Evolutionary conservation across 108 stramenopile genomes (phyloP).

Genomic region (Pseudonitzschia pungens): DNA sequence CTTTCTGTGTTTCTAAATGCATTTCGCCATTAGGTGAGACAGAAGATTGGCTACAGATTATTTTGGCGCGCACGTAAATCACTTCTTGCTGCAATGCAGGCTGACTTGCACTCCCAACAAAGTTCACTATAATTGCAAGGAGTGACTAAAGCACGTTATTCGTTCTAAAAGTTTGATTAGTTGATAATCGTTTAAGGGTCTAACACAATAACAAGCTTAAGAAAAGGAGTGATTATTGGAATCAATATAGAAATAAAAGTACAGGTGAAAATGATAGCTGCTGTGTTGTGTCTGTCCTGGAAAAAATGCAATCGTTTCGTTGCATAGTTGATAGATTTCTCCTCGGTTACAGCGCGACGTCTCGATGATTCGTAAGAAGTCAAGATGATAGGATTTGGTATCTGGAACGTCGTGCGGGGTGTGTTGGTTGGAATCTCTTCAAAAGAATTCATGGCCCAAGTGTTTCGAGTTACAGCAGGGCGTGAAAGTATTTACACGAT

Average conservation of each 20-base stretch:
- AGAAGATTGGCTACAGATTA: no score
- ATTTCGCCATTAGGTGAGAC: no score
- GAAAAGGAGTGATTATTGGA: not conserved
- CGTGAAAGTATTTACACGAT: slow-evolving; percentile 18
- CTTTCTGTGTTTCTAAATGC: no score
- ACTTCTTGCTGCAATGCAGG: no score
- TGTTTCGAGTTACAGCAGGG: not conserved
- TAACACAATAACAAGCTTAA: not conserved
- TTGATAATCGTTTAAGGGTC: not conserved
- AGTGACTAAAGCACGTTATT: no score
- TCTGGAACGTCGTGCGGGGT: not conserved
- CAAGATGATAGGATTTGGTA: not conserved
- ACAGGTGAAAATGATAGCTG: slow-evolving; percentile 1
- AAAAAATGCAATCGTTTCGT: no score
- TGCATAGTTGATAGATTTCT: not conserved
- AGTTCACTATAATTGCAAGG: no score
- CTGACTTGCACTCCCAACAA: no score
- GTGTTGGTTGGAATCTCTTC: not conserved
- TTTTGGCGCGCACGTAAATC: no score
- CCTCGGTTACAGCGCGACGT: not conserved
- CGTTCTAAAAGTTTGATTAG: not conserved
- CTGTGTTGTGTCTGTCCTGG: not conserved
- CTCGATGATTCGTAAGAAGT: not conserved
- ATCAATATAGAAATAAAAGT: not conserved
- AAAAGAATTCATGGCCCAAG: not conserved